Conservation (phyloP, 1,284 basidiomycete species). For the Cutaneotrichosporon mucoides region DNA sequence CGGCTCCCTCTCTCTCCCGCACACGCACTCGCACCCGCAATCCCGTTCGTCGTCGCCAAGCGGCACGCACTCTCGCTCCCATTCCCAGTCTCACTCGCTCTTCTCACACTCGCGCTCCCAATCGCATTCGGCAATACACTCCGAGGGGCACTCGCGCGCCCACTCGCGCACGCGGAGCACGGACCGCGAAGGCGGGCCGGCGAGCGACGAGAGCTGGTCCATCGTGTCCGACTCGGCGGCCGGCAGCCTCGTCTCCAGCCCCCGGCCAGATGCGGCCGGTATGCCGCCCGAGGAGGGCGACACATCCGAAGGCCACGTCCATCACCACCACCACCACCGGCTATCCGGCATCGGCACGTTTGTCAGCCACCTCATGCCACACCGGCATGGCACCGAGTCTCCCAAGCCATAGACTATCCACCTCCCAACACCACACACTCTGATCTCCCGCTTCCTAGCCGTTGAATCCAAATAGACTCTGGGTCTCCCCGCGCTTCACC, state of each 20-base stretch:
- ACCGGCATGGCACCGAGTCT: not conserved
- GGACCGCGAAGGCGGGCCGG: not conserved
- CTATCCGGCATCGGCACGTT: not conserved
- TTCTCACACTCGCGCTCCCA: not conserved
- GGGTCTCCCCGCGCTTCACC: no score
- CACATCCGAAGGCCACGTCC: not conserved
- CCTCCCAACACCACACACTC: no score
- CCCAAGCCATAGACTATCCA: not conserved
- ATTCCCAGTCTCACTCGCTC: not conserved
- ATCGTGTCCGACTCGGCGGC: constrained; percentile 12
- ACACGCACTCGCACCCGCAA: not conserved
- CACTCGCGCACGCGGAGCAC: not conserved
- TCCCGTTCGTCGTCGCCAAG: not conserved
- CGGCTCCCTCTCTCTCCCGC: no score
- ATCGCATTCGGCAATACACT: not conserved
- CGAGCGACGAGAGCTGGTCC: constrained; percentile 21
- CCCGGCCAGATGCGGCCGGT: not conserved
- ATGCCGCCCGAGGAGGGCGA: not conserved
- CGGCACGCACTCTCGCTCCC: not conserved
- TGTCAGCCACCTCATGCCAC: constrained; percentile 2
- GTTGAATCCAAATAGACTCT: no score
- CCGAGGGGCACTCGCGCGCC: no score
- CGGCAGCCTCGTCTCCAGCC: not conserved
- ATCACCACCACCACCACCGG: not conserved
- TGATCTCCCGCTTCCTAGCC: no score